Evolutionary conservation across 1,284 basidiomycete species (phyloP).

Genomic region (Sporisorium iseilematis-ciliati): DNA sequence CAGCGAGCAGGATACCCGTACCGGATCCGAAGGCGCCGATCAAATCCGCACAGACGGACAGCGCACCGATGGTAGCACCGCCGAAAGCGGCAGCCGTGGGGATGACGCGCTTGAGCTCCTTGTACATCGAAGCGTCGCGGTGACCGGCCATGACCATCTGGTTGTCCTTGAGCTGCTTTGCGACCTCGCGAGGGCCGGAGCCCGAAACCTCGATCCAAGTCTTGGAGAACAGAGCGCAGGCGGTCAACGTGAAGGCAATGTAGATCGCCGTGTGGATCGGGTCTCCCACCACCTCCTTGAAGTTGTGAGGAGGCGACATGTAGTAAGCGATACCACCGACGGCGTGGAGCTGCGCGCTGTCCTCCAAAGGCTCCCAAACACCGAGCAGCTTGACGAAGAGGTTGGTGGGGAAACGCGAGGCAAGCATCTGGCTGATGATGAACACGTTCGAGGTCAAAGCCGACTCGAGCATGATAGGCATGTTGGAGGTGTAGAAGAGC

Average conservation of each 20-base stretch:
- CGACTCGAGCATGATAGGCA: constrained; percentile 99
- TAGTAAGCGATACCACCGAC: constrained; percentile 96
- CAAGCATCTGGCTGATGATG: constrained; percentile 91
- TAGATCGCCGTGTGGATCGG: constrained; percentile 94
- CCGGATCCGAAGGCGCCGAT: constrained; percentile 96
- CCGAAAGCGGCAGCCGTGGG: constrained; percentile 97
- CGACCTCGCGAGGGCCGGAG: constrained; percentile 92
- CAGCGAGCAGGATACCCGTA: constrained; percentile 97
- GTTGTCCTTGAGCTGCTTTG: constrained; percentile 98
- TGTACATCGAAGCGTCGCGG: constrained; percentile 97
- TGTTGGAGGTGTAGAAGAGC: constrained; percentile 98
- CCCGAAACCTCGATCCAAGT: constrained; percentile 99
- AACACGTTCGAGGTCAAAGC: constrained; percentile 95
- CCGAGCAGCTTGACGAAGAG: constrained; percentile 90
- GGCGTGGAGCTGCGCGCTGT: constrained; percentile 90
- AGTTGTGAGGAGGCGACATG: constrained; percentile 93
- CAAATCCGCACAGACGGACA: constrained; percentile 95
- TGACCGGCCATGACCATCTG: constrained; percentile 99
- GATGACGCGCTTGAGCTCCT: constrained; percentile 96
- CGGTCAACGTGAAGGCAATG: constrained; percentile 90
- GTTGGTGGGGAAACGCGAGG: constrained; percentile 91
- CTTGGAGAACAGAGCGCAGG: constrained; percentile 97
- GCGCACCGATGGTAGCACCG: constrained; percentile 90
- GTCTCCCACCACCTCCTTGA: constrained; percentile 87
- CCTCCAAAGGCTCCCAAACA: constrained; percentile 96